A percentile compares a stretch with the other conserved stretches of the same genome.
Conservation (phyloP, 257 asterid species). For the Solanum ahanhuiri region DNA sequence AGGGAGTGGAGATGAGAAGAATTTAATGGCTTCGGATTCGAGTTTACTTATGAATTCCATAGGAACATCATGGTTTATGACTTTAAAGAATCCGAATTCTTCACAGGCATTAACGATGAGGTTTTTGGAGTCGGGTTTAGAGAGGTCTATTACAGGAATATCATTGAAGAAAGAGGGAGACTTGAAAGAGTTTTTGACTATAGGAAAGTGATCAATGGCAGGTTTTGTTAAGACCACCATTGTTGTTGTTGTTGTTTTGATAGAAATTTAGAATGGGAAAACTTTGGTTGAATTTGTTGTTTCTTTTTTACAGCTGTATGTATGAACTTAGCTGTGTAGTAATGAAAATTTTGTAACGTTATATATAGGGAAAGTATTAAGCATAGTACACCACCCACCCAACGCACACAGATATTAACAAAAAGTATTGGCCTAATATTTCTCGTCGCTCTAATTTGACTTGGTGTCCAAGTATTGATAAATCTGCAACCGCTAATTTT, state of each 20-base stretch:
- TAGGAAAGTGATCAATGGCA: slow-evolving; percentile 16
- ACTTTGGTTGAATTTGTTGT: background rate
- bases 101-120: slow-evolving; percentile 15
- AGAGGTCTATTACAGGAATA: slow-evolving; percentile 10
- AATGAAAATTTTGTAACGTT: background rate
- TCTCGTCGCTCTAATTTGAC: background rate
- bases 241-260: background rate
- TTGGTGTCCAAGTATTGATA: background rate
- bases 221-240: slow-evolving; percentile 6
- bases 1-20: slow-evolving; percentile 6
- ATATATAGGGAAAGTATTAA: background rate
- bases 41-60: background rate
- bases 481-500: background rate
- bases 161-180: background rate
- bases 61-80: slow-evolving; percentile 12
- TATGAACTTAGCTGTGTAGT: background rate
- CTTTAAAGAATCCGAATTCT: slow-evolving; percentile 16
- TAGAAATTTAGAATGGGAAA: background rate
- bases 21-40: slow-evolving; percentile 7
- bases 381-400: background rate
- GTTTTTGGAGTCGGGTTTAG: slow-evolving; percentile 7
- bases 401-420: background rate
- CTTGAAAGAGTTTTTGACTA: slow-evolving; percentile 3
- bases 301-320: background rate
- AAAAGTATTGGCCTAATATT: background rate